phyloP scores from a whole-genome alignment of 768 basidiomycete genomes.

The Podaxis sp. region DNA sequence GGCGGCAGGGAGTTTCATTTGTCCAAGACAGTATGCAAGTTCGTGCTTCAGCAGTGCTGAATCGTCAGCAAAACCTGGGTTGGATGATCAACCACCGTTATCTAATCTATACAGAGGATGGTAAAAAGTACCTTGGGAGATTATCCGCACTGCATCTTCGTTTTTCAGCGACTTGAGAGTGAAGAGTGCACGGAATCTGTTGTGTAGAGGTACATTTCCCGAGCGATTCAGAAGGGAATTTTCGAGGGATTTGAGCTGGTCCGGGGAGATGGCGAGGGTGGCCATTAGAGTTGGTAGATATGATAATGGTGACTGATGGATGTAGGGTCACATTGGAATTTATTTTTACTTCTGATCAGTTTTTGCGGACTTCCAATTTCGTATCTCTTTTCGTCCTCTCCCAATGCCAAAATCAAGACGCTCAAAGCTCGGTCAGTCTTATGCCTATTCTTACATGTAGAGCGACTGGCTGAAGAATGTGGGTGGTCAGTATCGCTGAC shows the following conservation, averaged over 20 bases:
- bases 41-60: constrained; percentile 96
- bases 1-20: constrained; percentile 74
- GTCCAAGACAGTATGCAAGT: constrained; percentile 94
- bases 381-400: constrained; percentile 21
- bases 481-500: constrained; percentile 76
- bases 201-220: constrained; percentile 75
- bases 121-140: constrained; percentile 66
- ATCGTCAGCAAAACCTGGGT: constrained; percentile 75
- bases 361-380: constrained; percentile 52
- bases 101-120: not conserved
- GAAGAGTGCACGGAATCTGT: constrained; percentile 89
- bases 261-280: constrained; percentile 40
- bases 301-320: constrained; percentile 19
- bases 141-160: constrained; percentile 80
- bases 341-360: constrained; percentile 22
- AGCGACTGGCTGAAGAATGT: not conserved
- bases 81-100: constrained; percentile 13
- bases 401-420: constrained; percentile 90
- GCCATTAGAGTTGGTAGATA: constrained; percentile 28
- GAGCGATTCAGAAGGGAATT: constrained; percentile 75
- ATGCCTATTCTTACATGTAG: not conserved
- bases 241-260: constrained; percentile 69
- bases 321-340: constrained; percentile 13
- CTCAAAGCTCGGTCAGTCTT: constrained; percentile 75
- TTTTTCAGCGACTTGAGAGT: constrained; percentile 82